These are phyloP conservation scores for Astrocystis sublimbata DNA, from an alignment of 495 filamentous ascomycete species.

Conservation along the genomic window DNA sequence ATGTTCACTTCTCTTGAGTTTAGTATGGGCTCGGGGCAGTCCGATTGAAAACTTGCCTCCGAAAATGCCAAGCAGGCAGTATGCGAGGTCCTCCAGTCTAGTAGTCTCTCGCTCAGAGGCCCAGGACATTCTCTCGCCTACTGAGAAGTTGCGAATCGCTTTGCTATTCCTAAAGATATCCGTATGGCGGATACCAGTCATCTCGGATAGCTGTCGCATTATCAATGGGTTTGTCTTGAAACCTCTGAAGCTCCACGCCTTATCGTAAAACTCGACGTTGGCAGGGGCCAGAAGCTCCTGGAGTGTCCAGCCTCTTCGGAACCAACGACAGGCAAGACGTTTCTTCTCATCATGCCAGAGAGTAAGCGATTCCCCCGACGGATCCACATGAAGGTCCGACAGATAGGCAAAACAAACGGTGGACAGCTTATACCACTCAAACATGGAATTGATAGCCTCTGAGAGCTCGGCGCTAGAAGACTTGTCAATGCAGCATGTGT, in stretches of 20 bases:
- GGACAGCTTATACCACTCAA: slow-evolving; percentile 32
- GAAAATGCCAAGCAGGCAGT: no score
- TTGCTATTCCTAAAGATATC: not conserved
- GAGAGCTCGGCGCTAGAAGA: slow-evolving; percentile 44
- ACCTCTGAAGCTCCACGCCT: slow-evolving; percentile 23
- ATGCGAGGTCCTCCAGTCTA: slow-evolving; percentile 11
- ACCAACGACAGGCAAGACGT: not conserved
- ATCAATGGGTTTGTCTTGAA: slow-evolving; percentile 18
- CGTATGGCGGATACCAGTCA: not conserved
- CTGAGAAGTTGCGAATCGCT: not conserved
- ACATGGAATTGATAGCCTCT: slow-evolving; percentile 56
- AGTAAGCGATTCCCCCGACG: not conserved
- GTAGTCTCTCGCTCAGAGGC: slow-evolving; percentile 21
- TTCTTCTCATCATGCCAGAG: not conserved
- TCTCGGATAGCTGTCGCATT: not conserved
- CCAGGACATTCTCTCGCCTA: slow-evolving; percentile 30
- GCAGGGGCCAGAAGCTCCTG: slow-evolving; percentile 28
- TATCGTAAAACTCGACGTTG: slow-evolving; percentile 29
- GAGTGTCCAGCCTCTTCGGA: slow-evolving; percentile 6
- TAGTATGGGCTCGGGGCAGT: no score
- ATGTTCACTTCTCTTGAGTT: no score
- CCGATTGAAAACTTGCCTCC: no score
- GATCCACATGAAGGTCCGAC: not conserved
- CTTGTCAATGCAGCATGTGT: slow-evolving; percentile 34
- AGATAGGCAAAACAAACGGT: slow-evolving; percentile 18